Conservation (phyloP, 495 filamentous ascomycete species). For the Melanomma pulvis-pyrius region DNA sequence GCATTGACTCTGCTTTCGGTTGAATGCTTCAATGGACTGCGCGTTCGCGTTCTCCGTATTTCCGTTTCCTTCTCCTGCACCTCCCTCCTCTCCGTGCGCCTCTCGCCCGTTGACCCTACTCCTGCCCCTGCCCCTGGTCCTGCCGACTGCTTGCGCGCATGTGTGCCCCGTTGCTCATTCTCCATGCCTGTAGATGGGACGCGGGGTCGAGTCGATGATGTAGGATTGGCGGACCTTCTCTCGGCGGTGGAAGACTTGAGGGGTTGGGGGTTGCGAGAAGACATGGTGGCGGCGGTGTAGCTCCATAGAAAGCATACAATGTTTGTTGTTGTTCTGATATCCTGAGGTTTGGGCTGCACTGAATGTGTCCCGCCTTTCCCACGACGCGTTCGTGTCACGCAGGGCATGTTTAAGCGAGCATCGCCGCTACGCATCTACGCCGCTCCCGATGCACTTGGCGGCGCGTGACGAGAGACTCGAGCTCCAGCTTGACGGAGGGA, state of each 20-base stretch:
- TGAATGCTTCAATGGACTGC: slow-evolving; percentile 67
- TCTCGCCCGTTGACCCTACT: slow-evolving; percentile 22
- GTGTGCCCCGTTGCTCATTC: slow-evolving; percentile 20
- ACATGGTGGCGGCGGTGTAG: slow-evolving; percentile 20
- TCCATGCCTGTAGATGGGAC: slow-evolving; percentile 31
- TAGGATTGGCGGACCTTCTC: slow-evolving; percentile 16
- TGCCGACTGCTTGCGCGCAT: slow-evolving; percentile 32
- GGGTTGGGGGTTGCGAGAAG: slow-evolving; percentile 28
- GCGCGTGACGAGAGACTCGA: slow-evolving; percentile 1
- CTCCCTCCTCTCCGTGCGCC: slow-evolving; percentile 36
- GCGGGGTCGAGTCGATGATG: slow-evolving; percentile 34
- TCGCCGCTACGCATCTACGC: neutral
- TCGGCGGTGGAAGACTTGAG: slow-evolving; percentile 32
- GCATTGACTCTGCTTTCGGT: slow-evolving; percentile 46
- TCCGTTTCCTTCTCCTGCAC: slow-evolving; percentile 41
- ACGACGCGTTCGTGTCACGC: slow-evolving; percentile 8
- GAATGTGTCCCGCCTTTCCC: slow-evolving; percentile 6
- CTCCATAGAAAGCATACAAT: slow-evolving; percentile 25
- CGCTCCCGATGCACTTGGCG: too few relatives aligned
- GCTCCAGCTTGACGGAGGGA: neutral
- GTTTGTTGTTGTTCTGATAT: slow-evolving; percentile 10
- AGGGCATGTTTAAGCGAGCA: slow-evolving; percentile 8
- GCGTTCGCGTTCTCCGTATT: slow-evolving; percentile 61
- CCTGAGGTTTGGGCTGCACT: neutral
- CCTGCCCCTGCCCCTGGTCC: neutral